These are phyloP conservation scores for Daldinia vernicosa DNA, from an alignment of 495 filamentous ascomycete species.

Conservation along the genomic window DNA sequence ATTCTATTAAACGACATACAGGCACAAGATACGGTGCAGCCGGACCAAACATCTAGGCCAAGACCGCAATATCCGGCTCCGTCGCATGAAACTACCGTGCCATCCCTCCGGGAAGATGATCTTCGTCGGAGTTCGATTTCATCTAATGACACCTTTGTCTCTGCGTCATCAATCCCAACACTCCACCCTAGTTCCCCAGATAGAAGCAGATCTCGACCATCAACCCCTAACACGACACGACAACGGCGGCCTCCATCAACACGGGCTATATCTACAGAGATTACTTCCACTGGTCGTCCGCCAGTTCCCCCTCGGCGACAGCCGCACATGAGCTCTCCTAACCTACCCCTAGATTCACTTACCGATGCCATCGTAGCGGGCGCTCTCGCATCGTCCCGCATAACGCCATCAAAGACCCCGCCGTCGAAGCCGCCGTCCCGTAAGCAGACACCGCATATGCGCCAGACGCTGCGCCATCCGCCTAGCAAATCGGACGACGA, in stretches of 20 bases:
- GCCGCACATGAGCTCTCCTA: constrained; percentile 28
- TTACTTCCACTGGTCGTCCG: constrained; percentile 8
- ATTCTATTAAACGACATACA: constrained; percentile 28
- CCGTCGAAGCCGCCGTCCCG: constrained; percentile 45
- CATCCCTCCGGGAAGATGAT: constrained; percentile 5
- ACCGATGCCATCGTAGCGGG: constrained; percentile 86
- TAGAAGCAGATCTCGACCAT: constrained; percentile 26
- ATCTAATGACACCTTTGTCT: constrained; percentile 58
- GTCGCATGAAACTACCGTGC: neutral
- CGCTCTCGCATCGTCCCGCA: constrained; percentile 75
- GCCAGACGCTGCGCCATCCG: constrained; percentile 77
- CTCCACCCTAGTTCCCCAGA: constrained; percentile 43
- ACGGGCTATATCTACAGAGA: constrained; percentile 13
- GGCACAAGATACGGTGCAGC: constrained; percentile 8
- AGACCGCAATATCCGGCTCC: constrained; percentile 1
- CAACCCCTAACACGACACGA: constrained; percentile 15
- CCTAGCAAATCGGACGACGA: constrained; percentile 68
- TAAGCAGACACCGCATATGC: constrained; percentile 58
- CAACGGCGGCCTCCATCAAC: constrained; percentile 17
- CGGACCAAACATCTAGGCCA: constrained; percentile 11
- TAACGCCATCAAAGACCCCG: constrained; percentile 44
- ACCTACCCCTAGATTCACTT: constrained; percentile 53
- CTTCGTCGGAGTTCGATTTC: constrained; percentile 44
- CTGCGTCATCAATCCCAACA: constrained; percentile 55
- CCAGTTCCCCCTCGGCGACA: constrained; percentile 27